These are phyloP conservation scores for Litchi chinensis DNA, from an alignment of 345 rosid genomes.

Conservation along the genomic window DNA sequence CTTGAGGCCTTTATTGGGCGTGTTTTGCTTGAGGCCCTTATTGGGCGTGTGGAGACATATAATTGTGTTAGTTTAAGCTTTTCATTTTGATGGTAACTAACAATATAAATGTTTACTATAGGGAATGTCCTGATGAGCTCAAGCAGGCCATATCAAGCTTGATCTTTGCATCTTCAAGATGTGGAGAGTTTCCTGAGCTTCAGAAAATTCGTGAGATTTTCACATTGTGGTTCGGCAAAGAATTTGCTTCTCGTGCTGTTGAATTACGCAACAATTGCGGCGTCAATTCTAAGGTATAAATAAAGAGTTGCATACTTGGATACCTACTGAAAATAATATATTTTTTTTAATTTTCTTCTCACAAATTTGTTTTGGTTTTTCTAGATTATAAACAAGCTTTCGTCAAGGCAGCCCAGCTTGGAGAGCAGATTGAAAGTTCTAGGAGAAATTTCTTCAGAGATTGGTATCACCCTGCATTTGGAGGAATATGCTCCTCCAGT, in stretches of 20 bases:
- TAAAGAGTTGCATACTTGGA: background rate
- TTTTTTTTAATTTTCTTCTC: background rate
- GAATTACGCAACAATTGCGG: constrained; percentile 41
- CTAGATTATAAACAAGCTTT: constrained; percentile 54
- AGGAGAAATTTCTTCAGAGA: constrained; percentile 39
- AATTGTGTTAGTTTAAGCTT: background rate
- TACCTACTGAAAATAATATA: background rate
- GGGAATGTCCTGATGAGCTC: constrained; percentile 59
- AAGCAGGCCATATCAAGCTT: constrained; percentile 54
- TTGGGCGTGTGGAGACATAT: no score
- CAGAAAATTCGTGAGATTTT: constrained; percentile 39
- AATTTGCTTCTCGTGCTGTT: constrained; percentile 40
- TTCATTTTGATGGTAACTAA: no score
- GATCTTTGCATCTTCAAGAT: constrained; percentile 61
- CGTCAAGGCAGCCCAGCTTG: constrained; percentile 34
- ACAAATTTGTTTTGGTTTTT: background rate
- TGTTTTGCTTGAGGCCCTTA: no score
- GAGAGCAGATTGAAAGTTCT: constrained; percentile 43
- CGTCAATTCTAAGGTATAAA: constrained; percentile 48
- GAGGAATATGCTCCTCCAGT: constrained; percentile 16
- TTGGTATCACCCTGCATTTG: constrained; percentile 34
- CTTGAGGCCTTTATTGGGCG: no score
- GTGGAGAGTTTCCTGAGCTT: constrained; percentile 61
- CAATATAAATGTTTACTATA: background rate
- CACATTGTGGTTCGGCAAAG: constrained; percentile 36